Base-by-base conservation (phyloP, 2,329 filamentous ascomycete genomes). In the Periconia digitata region DNA sequence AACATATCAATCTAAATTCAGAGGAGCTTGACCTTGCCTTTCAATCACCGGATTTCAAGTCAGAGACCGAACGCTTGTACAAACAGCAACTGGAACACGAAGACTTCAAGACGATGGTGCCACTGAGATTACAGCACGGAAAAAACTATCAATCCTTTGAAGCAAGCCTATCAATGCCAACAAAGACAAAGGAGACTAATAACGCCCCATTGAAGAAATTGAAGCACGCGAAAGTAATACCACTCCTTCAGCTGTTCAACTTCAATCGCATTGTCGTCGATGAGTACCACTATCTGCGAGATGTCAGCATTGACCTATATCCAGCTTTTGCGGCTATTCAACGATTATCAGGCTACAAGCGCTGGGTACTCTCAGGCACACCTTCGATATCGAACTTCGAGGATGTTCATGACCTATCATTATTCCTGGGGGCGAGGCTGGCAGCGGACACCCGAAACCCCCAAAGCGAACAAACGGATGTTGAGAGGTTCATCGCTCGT, bases 331-430 rank as follows among this genome's bases (percentile, higher is more conserved):
- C 73, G 0, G 70, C 73, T 0, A 66, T 83, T 5, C 68, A 75
- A 6, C 70, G 68, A 0, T 58, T 85, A 1, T 60, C 74, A 21
- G 76, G 80, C 10, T 70, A 75, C 36, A 81, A 79, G 35, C 77
- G 76, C 45, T 87, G 84, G 84, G 72, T 84, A 6, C 69, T 87
- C 2, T 87, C 84, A 0, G 85, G 81, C 3, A 87, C 85, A 1
- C 84, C 85, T 1, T 73, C 76, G 0, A 59, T 86, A 2, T 73
- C 75, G 5, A 78, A 81, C 45, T 85, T 85, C 56, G 75, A 77
- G 1, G 81, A 85, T 52, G 72, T 87, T 8, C 81, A 84, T 43
- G 75, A 74, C 15, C 82, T 86, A 48, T 82, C 82, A 1, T 70
- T 69, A 1, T 76, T 85, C 15, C 61, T 87, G 2, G 76, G 78